Percentiles rank a stretch among this genome's conserved stretches.
phyloP scores from a whole-genome alignment of 2,329 filamentous ascomycete genomes.

The Colletotrichum tabaci region DNA sequence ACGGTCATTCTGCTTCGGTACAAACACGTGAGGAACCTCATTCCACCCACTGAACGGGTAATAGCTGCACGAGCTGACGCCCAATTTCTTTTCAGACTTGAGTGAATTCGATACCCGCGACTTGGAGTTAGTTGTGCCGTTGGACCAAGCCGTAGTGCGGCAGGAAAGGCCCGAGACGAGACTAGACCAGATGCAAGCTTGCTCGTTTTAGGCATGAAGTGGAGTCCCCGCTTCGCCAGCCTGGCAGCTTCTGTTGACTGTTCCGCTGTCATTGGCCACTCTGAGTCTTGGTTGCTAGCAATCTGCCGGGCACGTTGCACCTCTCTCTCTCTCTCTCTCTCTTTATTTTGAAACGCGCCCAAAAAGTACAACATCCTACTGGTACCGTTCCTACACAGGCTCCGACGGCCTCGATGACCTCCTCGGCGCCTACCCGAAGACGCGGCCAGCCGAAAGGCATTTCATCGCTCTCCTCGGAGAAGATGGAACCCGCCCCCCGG shows the following conservation, averaged over 20 bases:
- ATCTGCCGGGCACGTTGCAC: slow-evolving; percentile 13
- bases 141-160: neutral
- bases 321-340: neutral
- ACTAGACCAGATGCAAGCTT: neutral
- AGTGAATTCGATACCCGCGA: neutral
- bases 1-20: neutral
- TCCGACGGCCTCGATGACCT: slow-evolving; percentile 54
- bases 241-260: slow-evolving; percentile 15
- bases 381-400: slow-evolving; percentile 4
- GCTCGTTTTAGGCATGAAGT: neutral
- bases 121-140: neutral
- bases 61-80: neutral
- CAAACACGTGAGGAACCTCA: too few relatives aligned
- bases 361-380: slow-evolving; percentile 5
- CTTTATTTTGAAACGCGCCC: slow-evolving; percentile 7
- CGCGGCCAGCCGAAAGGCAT: slow-evolving; percentile 43
- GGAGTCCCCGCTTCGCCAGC: slow-evolving; percentile 11
- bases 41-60: neutral
- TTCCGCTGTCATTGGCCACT: slow-evolving; percentile 23
- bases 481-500: slow-evolving; percentile 32
- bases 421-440: slow-evolving; percentile 63
- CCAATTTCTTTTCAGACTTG: neutral
- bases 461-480: slow-evolving; percentile 33
- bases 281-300: slow-evolving; percentile 6
- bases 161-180: neutral